Conservation (phyloP, 2,329 filamentous ascomycete genomes). For the Cytospora paraplurivora region DNA sequence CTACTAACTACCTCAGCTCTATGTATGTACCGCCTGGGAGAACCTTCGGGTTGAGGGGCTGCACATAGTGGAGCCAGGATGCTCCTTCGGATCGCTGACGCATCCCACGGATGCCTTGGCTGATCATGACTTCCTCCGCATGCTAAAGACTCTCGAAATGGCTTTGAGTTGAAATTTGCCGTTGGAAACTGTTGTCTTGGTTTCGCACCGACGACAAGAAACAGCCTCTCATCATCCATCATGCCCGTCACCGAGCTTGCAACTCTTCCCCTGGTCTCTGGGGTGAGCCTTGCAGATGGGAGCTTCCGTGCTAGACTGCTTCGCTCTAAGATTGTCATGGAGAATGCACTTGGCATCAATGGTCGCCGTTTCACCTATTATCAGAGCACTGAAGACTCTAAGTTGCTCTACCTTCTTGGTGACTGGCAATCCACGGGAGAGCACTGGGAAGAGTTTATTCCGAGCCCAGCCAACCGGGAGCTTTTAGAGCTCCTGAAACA, state of each 20-base stretch:
- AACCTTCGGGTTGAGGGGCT: too few relatives aligned
- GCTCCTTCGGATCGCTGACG: not conserved
- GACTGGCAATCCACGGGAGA: conserved; percentile 11
- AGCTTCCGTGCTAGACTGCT: conserved; percentile 3
- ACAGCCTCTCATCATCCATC: not conserved
- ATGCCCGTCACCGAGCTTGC: conserved; percentile 16
- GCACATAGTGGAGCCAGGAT: not conserved
- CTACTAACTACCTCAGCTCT: not conserved
- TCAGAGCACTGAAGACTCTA: not conserved
- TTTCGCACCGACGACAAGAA: too few relatives aligned
- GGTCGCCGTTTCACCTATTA: conserved; percentile 10
- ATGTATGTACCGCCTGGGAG: too few relatives aligned
- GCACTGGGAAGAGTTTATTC: conserved; percentile 14
- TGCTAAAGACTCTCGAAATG: too few relatives aligned
- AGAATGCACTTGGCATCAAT: conserved; percentile 4
- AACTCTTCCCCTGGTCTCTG: not conserved
- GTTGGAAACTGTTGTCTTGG: too few relatives aligned
- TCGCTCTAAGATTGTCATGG: conserved; percentile 4
- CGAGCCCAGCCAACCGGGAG: conserved; percentile 12
- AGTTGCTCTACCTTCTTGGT: conserved; percentile 1
- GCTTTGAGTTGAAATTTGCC: too few relatives aligned
- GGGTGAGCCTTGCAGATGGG: not conserved
- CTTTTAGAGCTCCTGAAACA: not conserved
- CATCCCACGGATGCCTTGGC: too few relatives aligned
- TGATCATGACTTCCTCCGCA: too few relatives aligned